phyloP scores from a whole-genome alignment of 768 basidiomycete species.

The Coprinellus aureogranulatus region DNA sequence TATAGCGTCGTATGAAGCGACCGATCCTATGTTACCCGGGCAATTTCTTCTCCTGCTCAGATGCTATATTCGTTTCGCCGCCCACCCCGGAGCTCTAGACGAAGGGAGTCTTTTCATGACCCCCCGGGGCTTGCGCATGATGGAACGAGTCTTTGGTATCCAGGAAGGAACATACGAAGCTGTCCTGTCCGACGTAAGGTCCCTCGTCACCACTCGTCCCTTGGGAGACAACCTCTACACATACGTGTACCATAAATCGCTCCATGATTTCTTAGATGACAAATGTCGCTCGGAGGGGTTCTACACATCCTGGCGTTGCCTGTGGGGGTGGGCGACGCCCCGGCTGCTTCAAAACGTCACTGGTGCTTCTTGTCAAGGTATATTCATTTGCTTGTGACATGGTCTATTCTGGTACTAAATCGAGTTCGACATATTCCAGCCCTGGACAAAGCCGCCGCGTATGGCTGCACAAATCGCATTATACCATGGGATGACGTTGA shows the following conservation, averaged over 20 bases:
- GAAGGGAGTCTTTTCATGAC: not conserved
- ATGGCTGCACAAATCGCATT: too few species aligned
- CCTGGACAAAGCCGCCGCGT: too few species aligned
- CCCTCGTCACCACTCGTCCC: not conserved
- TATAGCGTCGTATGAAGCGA: not conserved
- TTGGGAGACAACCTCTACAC: not conserved
- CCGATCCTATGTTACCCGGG: not conserved
- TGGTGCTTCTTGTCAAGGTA: too few species aligned
- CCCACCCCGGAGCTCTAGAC: not conserved
- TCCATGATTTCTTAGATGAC: not conserved
- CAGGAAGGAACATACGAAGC: not conserved
- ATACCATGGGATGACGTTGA: too few species aligned
- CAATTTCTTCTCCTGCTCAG: not conserved
- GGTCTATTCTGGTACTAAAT: too few species aligned
- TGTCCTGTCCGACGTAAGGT: not conserved
- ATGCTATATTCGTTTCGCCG: not conserved
- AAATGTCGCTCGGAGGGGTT: not conserved
- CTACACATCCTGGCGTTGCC: not conserved
- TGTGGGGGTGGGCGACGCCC: too few species aligned
- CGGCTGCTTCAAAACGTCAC: too few species aligned
- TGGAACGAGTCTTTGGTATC: not conserved
- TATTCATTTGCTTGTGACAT: too few species aligned
- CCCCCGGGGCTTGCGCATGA: not conserved
- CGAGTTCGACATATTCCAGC: too few species aligned
- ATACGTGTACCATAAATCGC: not conserved